Evolutionary conservation across 495 filamentous ascomycete species (phyloP).

Genomic region (Lasiosphaeria ovina): DNA sequence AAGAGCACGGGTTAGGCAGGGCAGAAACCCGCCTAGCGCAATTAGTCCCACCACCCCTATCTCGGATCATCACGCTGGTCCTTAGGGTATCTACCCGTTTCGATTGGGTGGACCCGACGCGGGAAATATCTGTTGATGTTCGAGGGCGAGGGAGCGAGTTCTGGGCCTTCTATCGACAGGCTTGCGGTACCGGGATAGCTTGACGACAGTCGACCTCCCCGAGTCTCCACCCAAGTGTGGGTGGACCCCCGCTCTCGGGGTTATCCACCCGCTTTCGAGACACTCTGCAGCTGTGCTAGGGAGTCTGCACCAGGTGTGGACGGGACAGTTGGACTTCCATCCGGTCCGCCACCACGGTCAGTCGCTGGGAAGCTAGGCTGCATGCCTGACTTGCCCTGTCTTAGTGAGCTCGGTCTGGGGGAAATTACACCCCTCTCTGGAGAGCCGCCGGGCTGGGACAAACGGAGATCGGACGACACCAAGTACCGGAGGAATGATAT

Average conservation of each 20-base stretch:
- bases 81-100: constrained; percentile 2
- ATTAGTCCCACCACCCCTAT: background rate
- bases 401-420: too few relatives aligned
- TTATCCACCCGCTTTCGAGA: background rate
- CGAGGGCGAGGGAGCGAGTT: background rate
- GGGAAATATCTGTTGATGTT: constrained; percentile 7
- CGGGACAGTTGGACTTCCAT: too few relatives aligned
- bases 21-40: background rate
- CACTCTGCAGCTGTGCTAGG: background rate
- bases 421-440: too few relatives aligned
- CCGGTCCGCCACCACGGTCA: too few relatives aligned
- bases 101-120: constrained; percentile 8
- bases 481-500: too few relatives aligned
- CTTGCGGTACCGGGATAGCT: constrained; percentile 2
- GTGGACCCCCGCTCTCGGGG: constrained; percentile 1
- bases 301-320: too few relatives aligned
- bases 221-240: background rate
- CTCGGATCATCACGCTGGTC: background rate
- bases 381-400: too few relatives aligned
- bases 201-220: background rate
- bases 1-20: background rate
- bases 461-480: too few relatives aligned
- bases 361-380: too few relatives aligned
- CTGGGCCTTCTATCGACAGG: background rate
- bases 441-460: too few relatives aligned